Base-by-base conservation (phyloP, 495 filamentous ascomycete genomes). In the Aspergillus wentii region DNA sequence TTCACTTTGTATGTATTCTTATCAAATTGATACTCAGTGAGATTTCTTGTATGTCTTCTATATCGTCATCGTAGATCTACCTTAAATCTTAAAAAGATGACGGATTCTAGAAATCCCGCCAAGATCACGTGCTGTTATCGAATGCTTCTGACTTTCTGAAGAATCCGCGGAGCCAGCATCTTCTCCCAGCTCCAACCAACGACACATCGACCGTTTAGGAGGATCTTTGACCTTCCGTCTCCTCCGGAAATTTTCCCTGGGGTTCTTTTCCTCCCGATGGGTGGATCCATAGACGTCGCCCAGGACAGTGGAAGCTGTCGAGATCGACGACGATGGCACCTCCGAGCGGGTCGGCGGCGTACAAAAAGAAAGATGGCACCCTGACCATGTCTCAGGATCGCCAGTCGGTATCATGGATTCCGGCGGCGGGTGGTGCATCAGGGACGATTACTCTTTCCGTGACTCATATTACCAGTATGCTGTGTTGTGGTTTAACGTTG, bases 321-420 rank as follows among this genome's bases (percentile, higher is more conserved):
- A 64, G 49, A 55, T 50, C 46, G 51, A 52, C 49, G 52, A 66
- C 56, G 51, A 71, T 71, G 65, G 62, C 82, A 55, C 66, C 80
- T 57, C 75, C 76, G 37, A 78, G 75, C 60, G 86, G 80, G 52
- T 74, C 75, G 42, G 83, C 87, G 40, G 72, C 79, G 36, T 96
- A 91, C 74, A 97, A 95, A 69, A 98, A 98, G 73, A 89, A 91
- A 67, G 88, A 96, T 71, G 92, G 92, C 56, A 78, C 75, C 49
- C 71, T 98, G 54, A 75, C 75, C 31, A 66, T 95, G 34, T 73
- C 83, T 18, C 66, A 71, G 22, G 84, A 91, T 64, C 69, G 74
- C 40, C 72, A 72, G 44, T 78, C 76, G 23, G 72, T 98, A 30
- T 80, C 77, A 54, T 98, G 90, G 90, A 86, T 77, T 4, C 85